Conservation (phyloP, 306 rosid species). For the Fagus crenata region DNA sequence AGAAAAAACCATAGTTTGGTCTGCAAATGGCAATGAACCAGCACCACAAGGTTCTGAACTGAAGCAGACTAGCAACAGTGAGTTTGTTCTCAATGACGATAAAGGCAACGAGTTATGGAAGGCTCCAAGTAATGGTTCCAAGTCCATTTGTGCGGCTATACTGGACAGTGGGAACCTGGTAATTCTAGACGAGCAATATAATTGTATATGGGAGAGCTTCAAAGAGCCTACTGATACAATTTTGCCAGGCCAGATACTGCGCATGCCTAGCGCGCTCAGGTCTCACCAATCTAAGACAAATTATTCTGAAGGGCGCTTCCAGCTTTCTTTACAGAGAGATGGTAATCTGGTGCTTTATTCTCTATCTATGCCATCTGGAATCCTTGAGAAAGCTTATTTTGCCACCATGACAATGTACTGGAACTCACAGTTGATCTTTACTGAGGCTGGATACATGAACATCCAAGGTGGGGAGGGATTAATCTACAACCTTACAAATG, state of each 20-base stretch:
- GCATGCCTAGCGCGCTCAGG: background rate
- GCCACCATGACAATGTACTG: background rate
- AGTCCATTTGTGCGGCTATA: constrained; percentile 10
- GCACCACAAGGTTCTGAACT: constrained; percentile 24
- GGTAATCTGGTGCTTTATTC: constrained; percentile 26
- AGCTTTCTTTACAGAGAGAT: constrained; percentile 8
- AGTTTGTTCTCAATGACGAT: background rate
- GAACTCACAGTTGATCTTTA: constrained; percentile 9
- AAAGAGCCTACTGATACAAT: constrained; percentile 29
- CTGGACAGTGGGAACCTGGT: constrained; percentile 31
- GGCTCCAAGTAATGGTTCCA: background rate
- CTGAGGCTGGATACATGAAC: too few relatives aligned
- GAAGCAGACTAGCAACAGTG: constrained; percentile 8
- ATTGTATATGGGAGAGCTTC: constrained; percentile 38
- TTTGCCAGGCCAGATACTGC: constrained; percentile 32
- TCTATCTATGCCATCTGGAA: constrained; percentile 1
- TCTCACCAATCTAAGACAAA: constrained; percentile 15
- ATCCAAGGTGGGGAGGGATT: background rate
- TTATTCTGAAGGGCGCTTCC: constrained; percentile 31
- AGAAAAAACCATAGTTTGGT: constrained; percentile 31
- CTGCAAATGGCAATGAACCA: constrained; percentile 28
- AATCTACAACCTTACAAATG: too few relatives aligned
- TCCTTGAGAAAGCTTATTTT: constrained; percentile 11
- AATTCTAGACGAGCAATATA: background rate
- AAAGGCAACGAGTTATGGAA: constrained; percentile 4